Evolutionary conservation across 2,329 filamentous ascomycete genomes (phyloP), one percentile per base, ranked within the genome.

Genomic region (Metarhizium brunneum): DNA sequence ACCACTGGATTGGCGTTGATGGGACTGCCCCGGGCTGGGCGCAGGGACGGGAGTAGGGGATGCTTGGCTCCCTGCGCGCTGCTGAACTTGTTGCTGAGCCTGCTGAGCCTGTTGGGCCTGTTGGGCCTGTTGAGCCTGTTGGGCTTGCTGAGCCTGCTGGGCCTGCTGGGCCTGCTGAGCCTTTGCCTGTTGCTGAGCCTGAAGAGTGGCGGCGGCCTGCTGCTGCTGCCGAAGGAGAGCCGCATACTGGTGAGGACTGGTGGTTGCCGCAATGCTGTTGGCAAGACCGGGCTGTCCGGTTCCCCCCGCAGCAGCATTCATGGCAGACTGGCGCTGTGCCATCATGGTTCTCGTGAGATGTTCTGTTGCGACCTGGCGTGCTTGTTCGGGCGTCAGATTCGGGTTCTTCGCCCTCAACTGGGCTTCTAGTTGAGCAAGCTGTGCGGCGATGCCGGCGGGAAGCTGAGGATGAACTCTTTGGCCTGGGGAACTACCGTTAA

Each of bases 181-280:
- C 62, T 58, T 64, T 58, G 62, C 69, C 35, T 63, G 68, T 54
- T 57, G 64, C 58, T 62, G 63, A 18, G 62, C 61, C n/a, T 68
- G 66, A 3, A 25, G 10, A 60, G 63, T 11, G 70, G 25, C 69
- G 57, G 71, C 76, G 32, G 74, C 72, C 58, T 81, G 78, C 58
- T 83, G 80, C 61, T 83, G 81, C 43, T 81, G 79, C 48, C 81
- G 70, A 8, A 84, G 73, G 38, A 83, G 69, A 55, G 81, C 80
- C 1, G 81, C 81, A 62, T 84, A 83, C 58, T 84, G 81, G 45
- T 83, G 80, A 32, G 81, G 81, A 56, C 77, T 80, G 1, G 74
- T 72, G 0, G 76, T 77, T 18, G 73, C 71, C 1, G 73, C 68
- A 51, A 79, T 73, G 18, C 76, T 74, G 52, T 76, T 80, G 16